Evolutionary conservation across 805 yeast species (phyloP), one percentile per base, ranked within the genome.

Genomic region (Spathaspora passalidarum): DNA sequence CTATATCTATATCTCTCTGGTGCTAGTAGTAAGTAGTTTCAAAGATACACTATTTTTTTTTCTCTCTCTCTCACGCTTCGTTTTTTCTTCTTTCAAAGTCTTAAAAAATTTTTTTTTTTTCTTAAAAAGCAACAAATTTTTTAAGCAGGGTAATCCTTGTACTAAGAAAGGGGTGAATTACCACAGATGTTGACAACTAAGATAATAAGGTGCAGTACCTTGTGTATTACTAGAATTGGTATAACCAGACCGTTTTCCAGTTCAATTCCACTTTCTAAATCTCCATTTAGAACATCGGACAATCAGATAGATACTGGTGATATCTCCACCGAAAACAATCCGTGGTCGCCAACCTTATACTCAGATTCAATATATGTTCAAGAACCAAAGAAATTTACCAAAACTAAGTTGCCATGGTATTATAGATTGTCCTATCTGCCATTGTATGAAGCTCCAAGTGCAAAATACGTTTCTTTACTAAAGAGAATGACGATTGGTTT

Each of bases 401-500:
- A 72, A 13, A 73, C 72, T 11, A 72, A 73, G n/a, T 58, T 86
- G 19, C 82, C 82, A 5, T 58, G 68, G 4, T 72, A 80, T 20
- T 76, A 59, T 47, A 64, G 88, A 43, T 64, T 82, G 5, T 80
- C 86, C 2, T 76, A 80, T 54, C 72, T 71, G 49, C 85, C 91
- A 2, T 54, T 86, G 20, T 86, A 86, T 55, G 78, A 72, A 42
- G 80, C 86, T 0, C 88, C 90, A 0, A 72, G 82, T 2, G 70
- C 80, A 6, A 75, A 78, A 40, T 81, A 82, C 46, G 80, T 84
- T 2, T 79, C 86, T 2, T 72, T 82, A 45, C 68, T 84, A 38
- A 85, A 83, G 55, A 62, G 89, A 50, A 68, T 84, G 46, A 70
- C 86, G 2, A 55, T 85, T 8, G 84, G 86, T 20, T 78, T 84